These are phyloP conservation scores for Hypoxylon sp. DNA, from an alignment of 2,329 filamentous ascomycete species.

Conservation along the genomic window DNA sequence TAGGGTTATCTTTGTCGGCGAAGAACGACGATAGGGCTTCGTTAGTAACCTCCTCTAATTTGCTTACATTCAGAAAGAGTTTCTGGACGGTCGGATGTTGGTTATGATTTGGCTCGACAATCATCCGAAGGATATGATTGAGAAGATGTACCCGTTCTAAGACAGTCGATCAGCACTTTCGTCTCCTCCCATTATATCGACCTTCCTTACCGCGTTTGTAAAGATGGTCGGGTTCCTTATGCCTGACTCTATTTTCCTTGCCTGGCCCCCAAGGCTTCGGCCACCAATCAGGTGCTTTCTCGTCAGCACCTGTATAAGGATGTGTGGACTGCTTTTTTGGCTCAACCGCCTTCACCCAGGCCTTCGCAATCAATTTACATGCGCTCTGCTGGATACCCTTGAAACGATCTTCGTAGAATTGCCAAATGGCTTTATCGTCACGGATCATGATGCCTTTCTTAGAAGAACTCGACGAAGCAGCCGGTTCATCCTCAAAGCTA, in stretches of 20 bases:
- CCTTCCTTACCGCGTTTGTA: slow-evolving; percentile 72
- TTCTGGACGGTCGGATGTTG: slow-evolving; percentile 69
- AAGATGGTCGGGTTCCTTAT: slow-evolving; percentile 82
- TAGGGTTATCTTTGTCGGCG: slow-evolving; percentile 66
- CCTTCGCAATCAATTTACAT: slow-evolving; percentile 81
- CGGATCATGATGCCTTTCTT: slow-evolving; percentile 67
- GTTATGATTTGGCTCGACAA: slow-evolving; percentile 65
- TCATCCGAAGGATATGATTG: slow-evolving; percentile 72
- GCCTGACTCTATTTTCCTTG: slow-evolving; percentile 70
- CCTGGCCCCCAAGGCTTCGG: slow-evolving; percentile 68
- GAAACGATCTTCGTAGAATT: slow-evolving; percentile 74
- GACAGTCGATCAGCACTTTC: slow-evolving; percentile 22
- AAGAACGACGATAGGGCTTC: slow-evolving; percentile 73
- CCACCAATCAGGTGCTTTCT: slow-evolving; percentile 77
- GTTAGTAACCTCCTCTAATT: slow-evolving; percentile 71
- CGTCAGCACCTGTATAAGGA: slow-evolving; percentile 77
- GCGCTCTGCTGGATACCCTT: slow-evolving; percentile 78
- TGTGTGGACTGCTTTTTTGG: slow-evolving; percentile 83
- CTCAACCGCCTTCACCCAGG: slow-evolving; percentile 81
- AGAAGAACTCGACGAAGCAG: slow-evolving; percentile 57
- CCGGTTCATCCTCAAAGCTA: slow-evolving; percentile 59
- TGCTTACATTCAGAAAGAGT: slow-evolving; percentile 67
- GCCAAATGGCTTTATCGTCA: slow-evolving; percentile 68
- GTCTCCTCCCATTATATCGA: slow-evolving; percentile 21
- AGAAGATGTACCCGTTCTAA: slow-evolving; percentile 72